Base-by-base conservation (phyloP, 2,329 filamentous ascomycete genomes). In the Alternaria arborescens region DNA sequence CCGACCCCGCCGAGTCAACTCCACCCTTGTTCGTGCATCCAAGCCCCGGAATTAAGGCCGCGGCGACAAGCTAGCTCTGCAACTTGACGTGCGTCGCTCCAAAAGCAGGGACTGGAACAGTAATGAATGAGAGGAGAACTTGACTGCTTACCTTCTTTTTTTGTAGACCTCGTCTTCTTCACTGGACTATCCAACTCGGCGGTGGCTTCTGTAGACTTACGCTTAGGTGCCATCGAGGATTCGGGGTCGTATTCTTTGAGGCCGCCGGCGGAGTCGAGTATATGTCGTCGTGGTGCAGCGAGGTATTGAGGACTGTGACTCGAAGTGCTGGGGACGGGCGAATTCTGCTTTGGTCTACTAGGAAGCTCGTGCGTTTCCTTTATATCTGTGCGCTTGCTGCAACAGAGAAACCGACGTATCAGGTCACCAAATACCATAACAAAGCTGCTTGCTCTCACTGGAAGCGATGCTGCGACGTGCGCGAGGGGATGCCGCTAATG, bases 1-100 rank as follows among this genome's bases (percentile, higher is more conserved):
- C 60, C 63, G 61, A 67, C 55, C 61, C 58, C 67, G 61, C 60
- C 56, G 51, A 46, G 20, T 50, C 55, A 60, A 55, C 60, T 58
- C 62, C 65, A 62, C 60, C 59, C 60, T 60, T 44, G 40, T n/a
- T 36, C 51, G 38, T 52, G 40, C 44, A 51, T 44, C 47, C 62
- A 55, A 28, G 51, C 38, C 32, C 40, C 62, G 60, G 62, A 58
- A 58, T 56, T 58, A 65, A 58, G 56, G 34, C 55, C 59, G 59
- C 58, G 36, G 46, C 52, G 30, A 57, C 41, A 41, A 22, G 46
- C 48, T 50, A 48, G 26, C 42, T 34, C 41, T 62, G 55, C 52
- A 59, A 20, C 44, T 36, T 53, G 40, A 53, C 52, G 24, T 52
- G 20, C 46, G 30, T 46, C 55, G 47, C 36, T 30, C 26, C 58